phyloP scores from a whole-genome alignment of 1,284 basidiomycete species.

The Moesziomyces antarcticus region DNA sequence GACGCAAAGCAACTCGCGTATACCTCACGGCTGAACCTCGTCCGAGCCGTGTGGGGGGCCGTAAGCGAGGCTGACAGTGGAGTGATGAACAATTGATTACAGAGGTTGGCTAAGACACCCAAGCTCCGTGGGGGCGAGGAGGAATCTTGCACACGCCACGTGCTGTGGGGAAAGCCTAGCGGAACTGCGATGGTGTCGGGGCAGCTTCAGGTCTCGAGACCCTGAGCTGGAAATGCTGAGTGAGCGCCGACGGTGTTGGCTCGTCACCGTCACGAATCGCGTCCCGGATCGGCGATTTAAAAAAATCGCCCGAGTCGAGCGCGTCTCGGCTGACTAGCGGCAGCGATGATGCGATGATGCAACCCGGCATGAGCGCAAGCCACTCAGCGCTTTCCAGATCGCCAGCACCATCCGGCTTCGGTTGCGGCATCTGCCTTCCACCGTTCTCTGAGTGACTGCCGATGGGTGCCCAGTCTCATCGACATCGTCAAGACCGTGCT shows the following conservation, averaged over 20 bases:
- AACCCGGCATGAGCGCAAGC: neutral
- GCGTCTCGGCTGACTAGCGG: neutral
- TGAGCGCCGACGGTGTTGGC: neutral
- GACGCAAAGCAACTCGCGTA: neutral
- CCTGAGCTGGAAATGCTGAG: neutral
- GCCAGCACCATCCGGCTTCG: neutral
- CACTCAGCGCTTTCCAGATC: neutral
- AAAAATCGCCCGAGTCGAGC: neutral
- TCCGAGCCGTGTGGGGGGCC: too few species aligned
- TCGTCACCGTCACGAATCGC: too few species aligned
- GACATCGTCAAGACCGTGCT: too few species aligned
- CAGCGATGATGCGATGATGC: neutral
- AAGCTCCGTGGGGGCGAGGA: too few species aligned
- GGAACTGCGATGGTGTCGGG: neutral
- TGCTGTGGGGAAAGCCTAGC: neutral
- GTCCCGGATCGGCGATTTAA: neutral
- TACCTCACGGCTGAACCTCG: neutral
- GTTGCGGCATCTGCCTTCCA: neutral
- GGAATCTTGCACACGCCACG: too few species aligned
- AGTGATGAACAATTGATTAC: too few species aligned
- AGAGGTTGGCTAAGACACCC: neutral
- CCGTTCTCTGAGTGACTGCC: too few species aligned
- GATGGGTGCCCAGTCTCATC: neutral
- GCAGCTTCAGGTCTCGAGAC: too few species aligned
- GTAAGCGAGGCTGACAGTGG: neutral